These are phyloP conservation scores for Ottelia alismoides DNA, from an alignment of 106 monocot species.

Conservation along the genomic window DNA sequence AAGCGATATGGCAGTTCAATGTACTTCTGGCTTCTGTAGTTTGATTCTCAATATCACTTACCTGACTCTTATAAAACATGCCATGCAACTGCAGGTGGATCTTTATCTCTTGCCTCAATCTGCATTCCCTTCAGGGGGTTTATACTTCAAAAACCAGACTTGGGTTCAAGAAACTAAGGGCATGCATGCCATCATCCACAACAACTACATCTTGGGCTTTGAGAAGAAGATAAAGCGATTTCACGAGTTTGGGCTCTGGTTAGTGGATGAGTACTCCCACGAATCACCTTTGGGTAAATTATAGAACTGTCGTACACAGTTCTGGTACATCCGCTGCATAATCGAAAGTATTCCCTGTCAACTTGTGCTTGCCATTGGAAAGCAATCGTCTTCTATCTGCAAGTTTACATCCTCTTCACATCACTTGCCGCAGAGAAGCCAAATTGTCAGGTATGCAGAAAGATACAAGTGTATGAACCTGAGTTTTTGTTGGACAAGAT, in stretches of 20 bases:
- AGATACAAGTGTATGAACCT: no score
- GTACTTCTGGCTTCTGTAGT: no score
- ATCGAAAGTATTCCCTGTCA: no score
- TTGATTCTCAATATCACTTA: no score
- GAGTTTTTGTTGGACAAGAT: no score
- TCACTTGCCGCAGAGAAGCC: no score
- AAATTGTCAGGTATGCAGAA: no score
- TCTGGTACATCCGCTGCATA: background rate
- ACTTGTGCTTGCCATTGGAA: no score
- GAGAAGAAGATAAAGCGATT: slow-evolving; percentile 91
- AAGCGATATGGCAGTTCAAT: no score
- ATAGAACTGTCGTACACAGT: background rate
- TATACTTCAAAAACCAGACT: slow-evolving; percentile 87
- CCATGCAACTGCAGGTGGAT: slow-evolving; percentile 84
- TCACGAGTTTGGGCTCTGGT: slow-evolving; percentile 71
- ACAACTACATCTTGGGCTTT: slow-evolving; percentile 93
- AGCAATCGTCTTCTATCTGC: no score
- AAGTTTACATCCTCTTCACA: no score
- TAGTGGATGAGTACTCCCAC: slow-evolving; percentile 58
- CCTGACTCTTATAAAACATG: no score
- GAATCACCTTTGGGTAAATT: slow-evolving; percentile 78
- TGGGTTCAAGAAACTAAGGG: slow-evolving; percentile 86
- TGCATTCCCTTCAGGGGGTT: slow-evolving; percentile 86
- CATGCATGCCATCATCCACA: slow-evolving; percentile 89
- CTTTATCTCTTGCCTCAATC: slow-evolving; percentile 75